Conservation (phyloP, 139 green algal species). For the Tetradesmus lagerheimii region DNA sequence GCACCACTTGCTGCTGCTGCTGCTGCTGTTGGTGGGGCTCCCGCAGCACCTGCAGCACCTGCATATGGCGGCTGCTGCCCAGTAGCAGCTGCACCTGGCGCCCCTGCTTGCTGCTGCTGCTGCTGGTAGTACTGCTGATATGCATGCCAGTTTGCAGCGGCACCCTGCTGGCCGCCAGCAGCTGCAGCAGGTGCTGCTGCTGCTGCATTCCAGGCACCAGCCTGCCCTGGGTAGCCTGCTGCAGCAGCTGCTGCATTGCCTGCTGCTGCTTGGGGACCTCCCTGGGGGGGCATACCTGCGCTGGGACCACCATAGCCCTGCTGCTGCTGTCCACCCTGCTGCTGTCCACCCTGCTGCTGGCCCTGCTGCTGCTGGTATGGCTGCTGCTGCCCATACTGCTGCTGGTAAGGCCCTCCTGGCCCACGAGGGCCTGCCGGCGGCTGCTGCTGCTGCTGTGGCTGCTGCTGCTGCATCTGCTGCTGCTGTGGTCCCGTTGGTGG, state of each 20-base stretch:
- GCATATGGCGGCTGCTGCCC: background rate
- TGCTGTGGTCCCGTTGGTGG: too few species aligned
- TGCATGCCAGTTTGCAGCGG: background rate
- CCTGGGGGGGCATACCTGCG: background rate
- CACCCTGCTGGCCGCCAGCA: background rate
- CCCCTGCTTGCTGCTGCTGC: background rate
- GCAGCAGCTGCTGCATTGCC: background rate
- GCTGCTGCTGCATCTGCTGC: background rate
- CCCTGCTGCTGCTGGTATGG: background rate
- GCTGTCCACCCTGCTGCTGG: conserved; percentile 15
- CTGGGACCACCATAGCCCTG: background rate
- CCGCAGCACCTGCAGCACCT: background rate
- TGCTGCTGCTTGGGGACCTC: background rate
- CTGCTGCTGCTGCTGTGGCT: background rate
- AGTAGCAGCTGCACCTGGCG: background rate
- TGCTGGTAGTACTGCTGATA: conserved; percentile 18
- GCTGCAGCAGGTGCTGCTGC: background rate
- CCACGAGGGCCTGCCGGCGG: background rate
- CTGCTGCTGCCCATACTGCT: background rate
- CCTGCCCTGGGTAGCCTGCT: background rate
- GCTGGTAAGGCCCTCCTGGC: background rate
- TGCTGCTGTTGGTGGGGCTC: background rate
- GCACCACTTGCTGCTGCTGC: conserved; percentile 9
- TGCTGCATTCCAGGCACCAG: background rate
- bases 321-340: conserved; percentile 1